Evolutionary conservation across 2,329 filamentous ascomycete genomes (phyloP).

Genomic region (Cercospora berteroae): DNA sequence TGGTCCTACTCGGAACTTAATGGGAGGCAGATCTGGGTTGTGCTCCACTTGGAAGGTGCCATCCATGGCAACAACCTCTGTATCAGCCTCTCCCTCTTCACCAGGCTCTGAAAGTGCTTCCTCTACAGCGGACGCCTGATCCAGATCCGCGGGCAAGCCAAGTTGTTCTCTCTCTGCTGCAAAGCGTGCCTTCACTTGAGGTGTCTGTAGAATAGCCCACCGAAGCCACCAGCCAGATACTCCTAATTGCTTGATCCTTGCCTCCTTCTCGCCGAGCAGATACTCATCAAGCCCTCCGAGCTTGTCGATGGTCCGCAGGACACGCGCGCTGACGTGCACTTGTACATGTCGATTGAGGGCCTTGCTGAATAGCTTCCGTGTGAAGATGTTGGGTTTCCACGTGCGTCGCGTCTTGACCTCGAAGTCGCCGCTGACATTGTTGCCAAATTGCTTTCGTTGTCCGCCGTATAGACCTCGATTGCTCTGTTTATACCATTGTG

Average conservation of each 20-base stretch:
- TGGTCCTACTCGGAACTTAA: slow-evolving; percentile 35
- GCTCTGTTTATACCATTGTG: slow-evolving; percentile 73
- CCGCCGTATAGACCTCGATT: slow-evolving; percentile 58
- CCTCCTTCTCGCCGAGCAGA: slow-evolving; percentile 74
- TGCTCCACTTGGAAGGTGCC: slow-evolving; percentile 32
- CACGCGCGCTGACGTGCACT: slow-evolving; percentile 66
- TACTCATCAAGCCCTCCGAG: slow-evolving; percentile 90
- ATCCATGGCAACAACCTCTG: slow-evolving; percentile 29
- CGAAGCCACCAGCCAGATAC: slow-evolving; percentile 86
- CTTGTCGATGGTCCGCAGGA: slow-evolving; percentile 68
- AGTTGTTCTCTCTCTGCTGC: slow-evolving; percentile 62
- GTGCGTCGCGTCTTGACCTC: slow-evolving; percentile 68
- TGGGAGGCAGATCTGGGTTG: slow-evolving; percentile 25
- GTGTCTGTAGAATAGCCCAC: slow-evolving; percentile 84
- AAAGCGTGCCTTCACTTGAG: slow-evolving; percentile 64
- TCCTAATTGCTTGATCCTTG: slow-evolving; percentile 79
- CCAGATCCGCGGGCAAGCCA: slow-evolving; percentile 54
- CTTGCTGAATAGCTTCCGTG: slow-evolving; percentile 65
- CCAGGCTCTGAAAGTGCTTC: slow-evolving; percentile 11
- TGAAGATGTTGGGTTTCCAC: slow-evolving; percentile 72
- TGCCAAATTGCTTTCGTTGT: slow-evolving; percentile 72
- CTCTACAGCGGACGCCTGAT: slow-evolving; percentile 22
- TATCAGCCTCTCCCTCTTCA: slow-evolving; percentile 21
- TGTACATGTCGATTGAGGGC: slow-evolving; percentile 63
- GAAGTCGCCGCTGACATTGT: slow-evolving; percentile 68